A percentile compares a stretch with the other conserved stretches of the same genome.
phyloP scores from a whole-genome alignment of 768 basidiomycete genomes.

The Panaeolus papilionaceus region DNA sequence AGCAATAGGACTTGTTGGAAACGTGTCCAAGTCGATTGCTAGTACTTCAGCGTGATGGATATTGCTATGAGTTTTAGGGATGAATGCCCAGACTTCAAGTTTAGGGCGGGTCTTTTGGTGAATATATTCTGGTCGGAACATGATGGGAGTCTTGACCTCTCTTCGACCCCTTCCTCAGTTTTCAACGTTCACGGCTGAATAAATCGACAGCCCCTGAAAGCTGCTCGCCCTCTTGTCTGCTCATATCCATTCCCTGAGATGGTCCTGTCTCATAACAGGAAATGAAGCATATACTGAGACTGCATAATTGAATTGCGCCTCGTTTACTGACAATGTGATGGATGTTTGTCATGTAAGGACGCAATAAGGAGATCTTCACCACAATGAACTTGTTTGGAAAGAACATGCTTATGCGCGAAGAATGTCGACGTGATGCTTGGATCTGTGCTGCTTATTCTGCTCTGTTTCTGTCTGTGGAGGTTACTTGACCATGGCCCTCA shows the following conservation, averaged over 20 bases:
- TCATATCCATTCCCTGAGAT: too few species aligned
- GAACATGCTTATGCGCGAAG: too few species aligned
- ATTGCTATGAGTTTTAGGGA: not conserved
- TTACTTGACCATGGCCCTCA: not conserved
- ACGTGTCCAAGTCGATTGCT: too few species aligned
- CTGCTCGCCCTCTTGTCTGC: too few species aligned
- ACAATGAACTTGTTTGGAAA: not conserved
- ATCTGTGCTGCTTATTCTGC: not conserved
- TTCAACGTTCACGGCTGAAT: too few species aligned
- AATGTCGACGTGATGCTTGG: not conserved
- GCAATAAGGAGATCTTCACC: not conserved
- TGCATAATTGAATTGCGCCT: too few species aligned
- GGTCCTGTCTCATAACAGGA: too few species aligned
- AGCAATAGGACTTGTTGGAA: not conserved
- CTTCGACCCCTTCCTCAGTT: not conserved
- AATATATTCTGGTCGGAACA: not conserved
- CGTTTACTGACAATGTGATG: not conserved
- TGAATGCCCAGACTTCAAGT: not conserved
- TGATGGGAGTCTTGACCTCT: not conserved
- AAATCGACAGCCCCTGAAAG: too few species aligned
- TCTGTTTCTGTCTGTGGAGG: not conserved
- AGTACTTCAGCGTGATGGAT: too few species aligned
- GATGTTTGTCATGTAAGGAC: not conserved
- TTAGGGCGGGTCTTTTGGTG: not conserved
- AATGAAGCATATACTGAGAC: too few species aligned